Conservation (phyloP, 208 protist genomes). For the Crithidia brevicula region DNA sequence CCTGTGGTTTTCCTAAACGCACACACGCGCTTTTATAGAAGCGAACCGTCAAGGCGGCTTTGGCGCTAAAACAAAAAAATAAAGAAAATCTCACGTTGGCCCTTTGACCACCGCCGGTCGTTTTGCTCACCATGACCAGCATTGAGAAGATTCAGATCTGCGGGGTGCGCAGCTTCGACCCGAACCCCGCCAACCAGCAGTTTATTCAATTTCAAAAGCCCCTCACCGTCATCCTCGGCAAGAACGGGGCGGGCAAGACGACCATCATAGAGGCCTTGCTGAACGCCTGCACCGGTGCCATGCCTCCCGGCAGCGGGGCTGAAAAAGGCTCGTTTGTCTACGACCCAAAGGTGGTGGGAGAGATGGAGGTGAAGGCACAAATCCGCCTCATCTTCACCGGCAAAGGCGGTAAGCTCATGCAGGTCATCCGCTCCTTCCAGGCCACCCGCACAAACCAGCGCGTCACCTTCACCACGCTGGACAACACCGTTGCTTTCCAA, state of each 20-base stretch:
- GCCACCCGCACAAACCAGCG: constrained; percentile 89
- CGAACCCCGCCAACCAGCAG: constrained; percentile 77
- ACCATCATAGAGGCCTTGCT: constrained; percentile 99
- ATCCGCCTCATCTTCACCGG: constrained; percentile 95
- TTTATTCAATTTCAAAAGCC: constrained; percentile 98
- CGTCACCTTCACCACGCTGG: constrained; percentile 93
- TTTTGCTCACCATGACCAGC: constrained; percentile 97
- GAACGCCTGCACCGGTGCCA: constrained; percentile 96
- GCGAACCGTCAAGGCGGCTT: too few relatives aligned
- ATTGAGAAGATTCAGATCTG: constrained; percentile 97
- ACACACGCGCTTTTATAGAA: too few relatives aligned
- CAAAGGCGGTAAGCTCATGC: constrained; percentile 81
- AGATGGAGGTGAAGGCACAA: constrained; percentile 97
- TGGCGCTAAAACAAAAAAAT: too few relatives aligned
- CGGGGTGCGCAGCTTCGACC: constrained; percentile 97
- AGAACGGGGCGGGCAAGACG: constrained; percentile 97
- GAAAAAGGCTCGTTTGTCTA: constrained; percentile 97
- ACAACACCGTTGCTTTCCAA: constrained; percentile 94
- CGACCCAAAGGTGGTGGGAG: constrained; percentile 96
- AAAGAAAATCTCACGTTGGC: too few relatives aligned
- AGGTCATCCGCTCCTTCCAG: constrained; percentile 94
- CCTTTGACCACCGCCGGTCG: too few relatives aligned
- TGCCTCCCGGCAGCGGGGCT: constrained; percentile 94
- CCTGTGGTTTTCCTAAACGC: too few relatives aligned
- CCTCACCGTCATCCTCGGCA: constrained; percentile 98